Percentiles rank a stretch among this genome's conserved stretches.
Conservation (phyloP, 1,284 basidiomycete genomes). For the Trametes sp. region DNA sequence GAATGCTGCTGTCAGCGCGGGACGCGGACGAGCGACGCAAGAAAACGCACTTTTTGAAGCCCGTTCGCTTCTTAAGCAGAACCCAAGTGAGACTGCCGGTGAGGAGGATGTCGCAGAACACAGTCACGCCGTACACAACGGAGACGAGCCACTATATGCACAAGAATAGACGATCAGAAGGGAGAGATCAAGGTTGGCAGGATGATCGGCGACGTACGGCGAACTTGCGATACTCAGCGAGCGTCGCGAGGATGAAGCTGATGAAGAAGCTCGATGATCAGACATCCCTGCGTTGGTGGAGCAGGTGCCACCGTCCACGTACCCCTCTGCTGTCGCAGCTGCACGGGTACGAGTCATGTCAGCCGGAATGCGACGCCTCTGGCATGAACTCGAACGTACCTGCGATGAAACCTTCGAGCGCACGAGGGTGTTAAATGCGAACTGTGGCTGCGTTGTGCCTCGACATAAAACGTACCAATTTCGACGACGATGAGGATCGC, state of each 20-base stretch:
- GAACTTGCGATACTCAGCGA: not conserved
- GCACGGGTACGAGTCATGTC: not conserved
- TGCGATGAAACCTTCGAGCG: not conserved
- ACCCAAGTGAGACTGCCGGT: constrained; percentile 4
- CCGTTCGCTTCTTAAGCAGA: not conserved
- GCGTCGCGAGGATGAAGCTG: not conserved
- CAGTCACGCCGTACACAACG: constrained; percentile 1
- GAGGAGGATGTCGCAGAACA: not conserved
- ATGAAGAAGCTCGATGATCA: not conserved
- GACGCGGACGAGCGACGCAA: not conserved
- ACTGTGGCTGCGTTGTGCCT: too few species aligned
- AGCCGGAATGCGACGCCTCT: not conserved
- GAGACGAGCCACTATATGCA: constrained; percentile 3
- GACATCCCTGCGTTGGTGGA: not conserved
- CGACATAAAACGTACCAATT: not conserved
- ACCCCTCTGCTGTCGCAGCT: constrained; percentile 4
- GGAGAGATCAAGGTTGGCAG: too few species aligned
- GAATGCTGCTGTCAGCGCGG: not conserved
- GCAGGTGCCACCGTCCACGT: not conserved
- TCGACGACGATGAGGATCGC: not conserved
- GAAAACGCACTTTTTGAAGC: not conserved
- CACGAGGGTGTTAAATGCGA: not conserved
- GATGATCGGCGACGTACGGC: not conserved
- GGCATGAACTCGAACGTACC: not conserved
- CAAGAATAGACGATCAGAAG: not conserved